A percentile compares a stretch with the other conserved stretches of the same genome.
phyloP scores from a whole-genome alignment of 805 yeast species.

The Kockiozyma suomiensis region DNA sequence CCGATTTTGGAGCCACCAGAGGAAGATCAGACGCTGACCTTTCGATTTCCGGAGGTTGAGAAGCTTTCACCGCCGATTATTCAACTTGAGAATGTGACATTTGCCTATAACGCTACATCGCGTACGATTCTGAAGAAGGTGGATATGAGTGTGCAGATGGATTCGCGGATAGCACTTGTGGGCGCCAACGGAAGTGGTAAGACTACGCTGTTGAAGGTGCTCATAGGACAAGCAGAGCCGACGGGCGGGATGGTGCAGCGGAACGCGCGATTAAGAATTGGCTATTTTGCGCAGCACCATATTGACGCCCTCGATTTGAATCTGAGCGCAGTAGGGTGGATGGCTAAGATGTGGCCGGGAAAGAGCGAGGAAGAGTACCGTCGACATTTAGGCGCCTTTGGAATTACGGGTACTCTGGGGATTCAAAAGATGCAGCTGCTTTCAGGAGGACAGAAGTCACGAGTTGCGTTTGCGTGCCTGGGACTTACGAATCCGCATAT shows the following conservation, averaged over 20 bases:
- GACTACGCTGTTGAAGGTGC: slow-evolving; percentile 84
- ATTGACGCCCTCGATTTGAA: slow-evolving; percentile 94
- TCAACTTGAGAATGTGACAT: slow-evolving; percentile 81
- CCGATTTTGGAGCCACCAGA: slow-evolving; percentile 94
- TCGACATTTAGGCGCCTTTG: slow-evolving; percentile 94
- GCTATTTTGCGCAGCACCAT: slow-evolving; percentile 98
- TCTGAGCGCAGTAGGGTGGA: slow-evolving; percentile 89
- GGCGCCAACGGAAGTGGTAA: slow-evolving; percentile 99
- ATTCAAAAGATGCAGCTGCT: slow-evolving; percentile 84
- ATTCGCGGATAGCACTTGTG: slow-evolving; percentile 91
- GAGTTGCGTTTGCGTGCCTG: slow-evolving; percentile 96
- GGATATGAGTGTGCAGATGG: slow-evolving; percentile 87
- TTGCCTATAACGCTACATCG: slow-evolving; percentile 68
- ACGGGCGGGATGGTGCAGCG: slow-evolving; percentile 73
- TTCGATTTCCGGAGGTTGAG: slow-evolving; percentile 95
- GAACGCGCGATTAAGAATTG: slow-evolving; percentile 86
- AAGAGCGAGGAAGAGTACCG: slow-evolving; percentile 95
- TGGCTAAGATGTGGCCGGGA: slow-evolving; percentile 87
- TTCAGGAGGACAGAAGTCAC: slow-evolving; percentile 97
- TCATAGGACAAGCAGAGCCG: slow-evolving; percentile 78
- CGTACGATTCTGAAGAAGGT: slow-evolving; percentile 72
- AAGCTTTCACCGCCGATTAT: slow-evolving; percentile 89
- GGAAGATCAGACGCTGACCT: slow-evolving; percentile 80
- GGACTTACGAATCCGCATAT: slow-evolving; percentile 90
- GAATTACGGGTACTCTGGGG: slow-evolving; percentile 93